Percentiles rank a stretch among this genome's conserved stretches.
phyloP scores from a whole-genome alignment of 1,139 yeast species.

The Kurtzmaniella quercitrusa region DNA sequence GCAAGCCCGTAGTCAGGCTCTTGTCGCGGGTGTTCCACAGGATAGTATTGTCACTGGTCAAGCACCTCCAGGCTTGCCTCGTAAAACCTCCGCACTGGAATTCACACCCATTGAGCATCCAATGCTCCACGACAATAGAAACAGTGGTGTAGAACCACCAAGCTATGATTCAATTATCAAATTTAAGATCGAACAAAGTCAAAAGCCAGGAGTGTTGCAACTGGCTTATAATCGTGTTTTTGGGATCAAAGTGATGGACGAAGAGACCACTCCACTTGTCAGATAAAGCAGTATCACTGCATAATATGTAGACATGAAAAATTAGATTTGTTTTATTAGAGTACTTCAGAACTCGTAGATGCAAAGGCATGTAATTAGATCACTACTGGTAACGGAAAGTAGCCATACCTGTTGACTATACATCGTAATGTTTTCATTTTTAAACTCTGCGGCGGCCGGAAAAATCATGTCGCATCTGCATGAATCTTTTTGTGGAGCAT shows the following conservation, averaged over 20 bases:
- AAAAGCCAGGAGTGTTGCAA: constrained; percentile 11
- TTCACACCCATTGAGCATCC: constrained; percentile 16
- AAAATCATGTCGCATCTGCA: too few species aligned
- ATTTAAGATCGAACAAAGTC: constrained; percentile 22
- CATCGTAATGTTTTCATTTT: too few species aligned
- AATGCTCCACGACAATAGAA: constrained; percentile 21
- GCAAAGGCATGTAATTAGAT: too few species aligned
- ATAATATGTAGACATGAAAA: too few species aligned
- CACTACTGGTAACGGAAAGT: too few species aligned
- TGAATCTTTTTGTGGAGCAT: too few species aligned
- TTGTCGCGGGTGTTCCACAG: constrained; percentile 18
- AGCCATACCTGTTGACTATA: too few species aligned
- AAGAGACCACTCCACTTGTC: neutral
- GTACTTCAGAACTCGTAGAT: too few species aligned
- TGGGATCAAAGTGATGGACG: neutral
- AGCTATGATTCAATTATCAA: constrained; percentile 26
- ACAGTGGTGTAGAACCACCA: constrained; percentile 37
- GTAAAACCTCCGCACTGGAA: constrained; percentile 23
- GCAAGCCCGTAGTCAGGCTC: constrained; percentile 36
- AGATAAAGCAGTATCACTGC: neutral
- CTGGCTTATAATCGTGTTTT: neutral
- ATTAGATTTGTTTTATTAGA: too few species aligned
- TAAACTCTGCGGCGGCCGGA: too few species aligned
- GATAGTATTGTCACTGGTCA: constrained; percentile 23
- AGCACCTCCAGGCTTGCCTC: constrained; percentile 17